Evolutionary conservation across 2,329 filamentous ascomycete species (phyloP), one percentile per base, ranked within the genome.

Genomic region (Penicillium vulpinum): DNA sequence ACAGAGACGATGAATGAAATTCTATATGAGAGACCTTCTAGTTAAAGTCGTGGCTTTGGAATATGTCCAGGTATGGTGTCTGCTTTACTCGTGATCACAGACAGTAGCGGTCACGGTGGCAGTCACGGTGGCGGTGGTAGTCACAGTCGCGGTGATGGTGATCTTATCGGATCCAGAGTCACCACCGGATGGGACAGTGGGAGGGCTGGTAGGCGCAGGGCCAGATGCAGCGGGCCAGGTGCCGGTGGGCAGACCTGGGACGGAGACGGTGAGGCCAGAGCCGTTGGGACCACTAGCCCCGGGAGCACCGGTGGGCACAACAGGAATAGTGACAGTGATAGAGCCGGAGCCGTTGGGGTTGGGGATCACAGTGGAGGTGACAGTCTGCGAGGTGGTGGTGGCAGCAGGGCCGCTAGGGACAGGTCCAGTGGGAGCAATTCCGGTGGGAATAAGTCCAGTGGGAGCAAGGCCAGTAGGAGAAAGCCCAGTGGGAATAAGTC

Each of bases 101-200:
- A 71, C 66, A 46, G 63, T 70, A 44, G 67, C 63, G 44, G 64
- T 67, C 16, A n/a, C 24, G 18, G 41, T 44, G 10, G 28, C 41
- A 18, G 41, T 44, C 24, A n/a, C n/a, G n/a, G n/a, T n/a, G n/a
- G n/a, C n/a, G 15, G 31, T 33, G 41, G 67, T 62, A 40, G 64
- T 67, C 44, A 68, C 57, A 48, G 65, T 70, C 56, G 67, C 45
- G 31, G 64, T 67, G 38, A 63, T 59, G 38, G 59, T 57, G 24
- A 53, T 44, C 38, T 48, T 33, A 44, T 50, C 54, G 21, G 60
- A 56, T 50, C 56, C 57, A 16, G 53, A 76, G 56, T 46, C 31
- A 22, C 39, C 35, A 28, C 51, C 55, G 28, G 50, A 29, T 36
- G 51, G 39, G 15, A 35, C 18, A 11, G 59, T 52, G 13, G 69